Evolutionary conservation across 495 filamentous ascomycete genomes (phyloP).

Genomic region (Lentithecium fluviatile): DNA sequence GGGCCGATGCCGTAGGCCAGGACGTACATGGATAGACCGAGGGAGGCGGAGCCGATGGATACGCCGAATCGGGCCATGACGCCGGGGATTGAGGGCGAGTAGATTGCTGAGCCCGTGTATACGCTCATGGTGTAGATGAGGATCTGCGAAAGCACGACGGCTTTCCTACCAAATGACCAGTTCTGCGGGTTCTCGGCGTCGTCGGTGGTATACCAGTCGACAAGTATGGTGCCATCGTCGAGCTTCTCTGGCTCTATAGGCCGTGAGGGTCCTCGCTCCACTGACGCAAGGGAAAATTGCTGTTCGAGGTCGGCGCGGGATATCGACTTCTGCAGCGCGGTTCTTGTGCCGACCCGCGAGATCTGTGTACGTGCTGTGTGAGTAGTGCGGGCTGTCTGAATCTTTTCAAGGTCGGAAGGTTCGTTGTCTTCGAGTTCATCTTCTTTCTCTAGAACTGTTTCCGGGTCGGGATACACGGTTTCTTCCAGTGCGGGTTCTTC

Average conservation of each 20-base stretch:
- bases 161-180: conserved; percentile 41
- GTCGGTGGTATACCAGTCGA: conserved; percentile 45
- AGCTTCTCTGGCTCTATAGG: conserved; percentile 36
- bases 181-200: conserved; percentile 44
- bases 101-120: conserved; percentile 53
- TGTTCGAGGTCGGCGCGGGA: conserved; percentile 33
- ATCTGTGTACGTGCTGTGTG: conserved; percentile 23
- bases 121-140: conserved; percentile 52
- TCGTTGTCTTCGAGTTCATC: conserved; percentile 11
- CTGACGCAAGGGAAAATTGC: conserved; percentile 26
- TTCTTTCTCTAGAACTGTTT: conserved; percentile 16
- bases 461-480: conserved; percentile 6
- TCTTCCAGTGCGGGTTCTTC: conserved; percentile 15
- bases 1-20: conserved; percentile 53
- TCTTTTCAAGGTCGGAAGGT: conserved; percentile 24
- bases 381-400: conserved; percentile 19
- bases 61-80: conserved; percentile 50
- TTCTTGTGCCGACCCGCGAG: conserved; percentile 28
- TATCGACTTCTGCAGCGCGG: conserved; percentile 22
- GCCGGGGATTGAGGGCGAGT: conserved; percentile 43
- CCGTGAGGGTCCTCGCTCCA: conserved; percentile 28
- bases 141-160: conserved; percentile 36
- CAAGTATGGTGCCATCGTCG: conserved; percentile 43
- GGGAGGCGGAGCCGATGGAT: conserved; percentile 42
- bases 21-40: conserved; percentile 56